Evolutionary conservation across 495 filamentous ascomycete genomes (phyloP), one percentile per base, ranked within the genome.

Genomic region (Viridothelium virens): DNA sequence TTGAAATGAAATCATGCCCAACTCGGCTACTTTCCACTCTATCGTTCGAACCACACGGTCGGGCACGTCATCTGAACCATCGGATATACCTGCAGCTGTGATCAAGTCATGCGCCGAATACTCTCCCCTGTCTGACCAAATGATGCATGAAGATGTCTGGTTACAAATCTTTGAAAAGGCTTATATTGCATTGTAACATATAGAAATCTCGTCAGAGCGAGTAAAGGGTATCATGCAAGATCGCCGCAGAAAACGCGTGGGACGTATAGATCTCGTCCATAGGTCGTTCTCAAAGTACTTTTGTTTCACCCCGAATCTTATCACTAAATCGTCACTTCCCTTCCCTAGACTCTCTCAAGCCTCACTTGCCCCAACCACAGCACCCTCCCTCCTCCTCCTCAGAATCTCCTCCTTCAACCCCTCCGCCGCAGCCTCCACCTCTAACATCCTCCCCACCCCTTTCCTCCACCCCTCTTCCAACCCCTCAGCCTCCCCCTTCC

Each of bases 351-450:
- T 9, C 14, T 46, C 41, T 16, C 41, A 7, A 7, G 9, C 41
- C 41, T 16, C 41, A 7, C 41, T 46, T 46, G 9, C 41, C 41
- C 41, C 41, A 9, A 46, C 7, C 65, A 3, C 39, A 2, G 69
- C 74, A 18, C 69, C 74, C 56, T 66, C 67, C 62, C 75, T 84
- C 66, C 82, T 78, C 69, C 79, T 79, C 64, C 84, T 81, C 75
- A 90, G 68, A 69, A 85, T 84, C 75, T 89, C 83, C 77, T 77
- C 77, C 71, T 88, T 82, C 71, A 92, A 66, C 63, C 76, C 79
- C 79, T 96, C 79, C 7, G 77, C 88, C 50, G 88, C 90, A 69
- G 89, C 90, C 65, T 79, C 84, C 41, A 86, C 89, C 75, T 89
- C 88, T 0, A 87, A 85, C 67, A 81, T 79, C 66, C 76, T 68